These are phyloP conservation scores for Bromus sterilis DNA, from an alignment of 176 grass and related monocot species.

Conservation along the genomic window DNA sequence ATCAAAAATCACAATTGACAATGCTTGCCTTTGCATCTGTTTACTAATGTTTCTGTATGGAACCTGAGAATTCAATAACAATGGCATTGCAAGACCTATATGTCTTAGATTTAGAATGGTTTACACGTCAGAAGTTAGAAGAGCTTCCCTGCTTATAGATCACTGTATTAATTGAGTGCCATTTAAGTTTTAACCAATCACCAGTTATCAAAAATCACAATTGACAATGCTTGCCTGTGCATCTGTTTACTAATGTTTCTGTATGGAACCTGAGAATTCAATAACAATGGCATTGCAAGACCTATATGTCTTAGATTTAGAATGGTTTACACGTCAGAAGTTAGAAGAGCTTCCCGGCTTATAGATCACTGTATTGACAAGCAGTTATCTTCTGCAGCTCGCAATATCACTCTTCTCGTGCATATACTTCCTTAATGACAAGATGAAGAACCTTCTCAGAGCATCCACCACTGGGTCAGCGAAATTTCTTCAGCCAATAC, in stretches of 20 bases:
- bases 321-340: neutral
- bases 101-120: neutral
- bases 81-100: neutral
- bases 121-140: neutral
- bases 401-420: slow-evolving; percentile 82
- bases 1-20: neutral
- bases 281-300: neutral
- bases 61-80: neutral
- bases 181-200: neutral
- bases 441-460: slow-evolving; percentile 85
- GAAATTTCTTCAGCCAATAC: neutral
- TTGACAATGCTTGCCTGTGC: neutral
- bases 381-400: slow-evolving; percentile 47
- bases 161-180: neutral
- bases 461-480: slow-evolving; percentile 75
- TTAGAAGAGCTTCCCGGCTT: neutral
- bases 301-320: neutral
- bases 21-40: neutral
- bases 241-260: neutral
- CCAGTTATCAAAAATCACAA: neutral
- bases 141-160: neutral
- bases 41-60: neutral
- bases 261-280: neutral
- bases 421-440: slow-evolving; percentile 97
- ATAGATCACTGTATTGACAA: neutral